Percentiles rank a stretch among this genome's conserved stretches.
These are phyloP conservation scores for Penicillium silybi DNA, from an alignment of 495 filamentous ascomycete species.

Conservation along the genomic window DNA sequence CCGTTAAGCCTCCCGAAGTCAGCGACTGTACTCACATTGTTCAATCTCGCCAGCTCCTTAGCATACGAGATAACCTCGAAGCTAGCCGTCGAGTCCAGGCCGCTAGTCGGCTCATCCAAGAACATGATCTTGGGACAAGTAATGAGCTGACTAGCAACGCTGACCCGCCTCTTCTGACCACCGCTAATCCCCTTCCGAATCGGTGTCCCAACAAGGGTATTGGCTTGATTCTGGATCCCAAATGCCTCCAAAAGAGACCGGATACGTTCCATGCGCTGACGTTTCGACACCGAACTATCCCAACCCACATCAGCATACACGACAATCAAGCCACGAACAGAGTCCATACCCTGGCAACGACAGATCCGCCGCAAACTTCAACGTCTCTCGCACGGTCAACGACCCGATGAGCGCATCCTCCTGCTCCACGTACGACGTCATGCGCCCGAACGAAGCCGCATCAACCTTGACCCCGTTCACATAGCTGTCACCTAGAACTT, in stretches of 20 bases:
- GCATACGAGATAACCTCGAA: conserved; percentile 66
- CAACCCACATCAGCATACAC: neutral
- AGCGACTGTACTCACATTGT: conserved; percentile 50
- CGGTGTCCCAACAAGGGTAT: conserved; percentile 70
- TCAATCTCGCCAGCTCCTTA: conserved; percentile 56
- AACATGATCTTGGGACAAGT: conserved; percentile 76
- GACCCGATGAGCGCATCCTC: conserved; percentile 78
- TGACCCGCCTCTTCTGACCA: conserved; percentile 75
- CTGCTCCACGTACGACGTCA: conserved; percentile 77
- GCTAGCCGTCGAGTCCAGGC: conserved; percentile 67
- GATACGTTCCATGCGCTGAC: conserved; percentile 51
- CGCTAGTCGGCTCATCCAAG: conserved; percentile 77
- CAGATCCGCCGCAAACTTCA: conserved; percentile 63
- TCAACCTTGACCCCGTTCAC: conserved; percentile 53
- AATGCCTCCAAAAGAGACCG: conserved; percentile 56
- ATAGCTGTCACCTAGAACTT: conserved; percentile 44
- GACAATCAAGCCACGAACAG: neutral
- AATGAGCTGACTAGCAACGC: conserved; percentile 74
- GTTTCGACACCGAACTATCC: conserved; percentile 35
- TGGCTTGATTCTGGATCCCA: conserved; percentile 58
- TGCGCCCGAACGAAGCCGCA: conserved; percentile 30
- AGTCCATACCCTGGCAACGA: conserved; percentile 50
- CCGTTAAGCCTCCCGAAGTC: neutral
- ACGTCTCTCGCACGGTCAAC: conserved; percentile 71
- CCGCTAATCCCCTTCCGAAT: conserved; percentile 76